Evolutionary conservation across 768 basidiomycete species (phyloP).

Genomic region (Hebeloma cylindrosporum): DNA sequence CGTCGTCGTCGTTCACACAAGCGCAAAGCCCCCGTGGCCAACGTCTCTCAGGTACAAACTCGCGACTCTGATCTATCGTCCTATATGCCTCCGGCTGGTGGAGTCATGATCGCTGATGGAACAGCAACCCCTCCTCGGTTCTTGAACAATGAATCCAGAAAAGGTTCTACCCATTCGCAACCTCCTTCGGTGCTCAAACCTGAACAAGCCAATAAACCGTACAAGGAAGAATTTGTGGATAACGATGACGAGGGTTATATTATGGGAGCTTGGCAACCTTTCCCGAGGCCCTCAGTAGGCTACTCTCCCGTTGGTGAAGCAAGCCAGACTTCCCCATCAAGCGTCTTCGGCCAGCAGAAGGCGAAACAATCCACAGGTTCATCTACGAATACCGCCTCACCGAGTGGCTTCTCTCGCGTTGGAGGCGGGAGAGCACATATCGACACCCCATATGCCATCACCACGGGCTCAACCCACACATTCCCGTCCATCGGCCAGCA

Average conservation of each 20-base stretch:
- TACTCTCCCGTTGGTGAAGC: slow-evolving; percentile 48
- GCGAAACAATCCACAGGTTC: slow-evolving; percentile 16
- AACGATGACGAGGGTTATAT: slow-evolving; percentile 85
- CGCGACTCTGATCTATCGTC: slow-evolving; percentile 50
- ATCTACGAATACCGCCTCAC: slow-evolving; percentile 11
- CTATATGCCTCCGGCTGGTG: slow-evolving; percentile 46
- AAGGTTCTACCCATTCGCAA: slow-evolving; percentile 53
- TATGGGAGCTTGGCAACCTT: slow-evolving; percentile 93
- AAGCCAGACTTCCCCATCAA: too few species aligned
- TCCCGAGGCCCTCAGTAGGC: slow-evolving; percentile 45
- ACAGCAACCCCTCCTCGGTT: slow-evolving; percentile 35
- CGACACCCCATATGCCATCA: slow-evolving; percentile 80
- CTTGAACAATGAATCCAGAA: slow-evolving; percentile 39
- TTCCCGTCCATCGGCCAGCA: slow-evolving; percentile 64
- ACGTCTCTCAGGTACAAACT: slow-evolving; percentile 16
- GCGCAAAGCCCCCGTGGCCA: slow-evolving; percentile 10
- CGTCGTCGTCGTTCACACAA: slow-evolving; percentile 29
- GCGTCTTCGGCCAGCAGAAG: too few species aligned
- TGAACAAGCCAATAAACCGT: slow-evolving; percentile 75
- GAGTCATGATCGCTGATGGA: slow-evolving; percentile 26
- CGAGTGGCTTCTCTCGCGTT: slow-evolving; percentile 75
- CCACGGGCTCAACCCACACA: slow-evolving; percentile 55
- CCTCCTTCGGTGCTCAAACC: slow-evolving; percentile 75
- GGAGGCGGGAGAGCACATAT: slow-evolving; percentile 87
- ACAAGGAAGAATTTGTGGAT: slow-evolving; percentile 55